These are phyloP conservation scores for Solanum etuberosum DNA, from an alignment of 257 asterid genomes.

Conservation along the genomic window DNA sequence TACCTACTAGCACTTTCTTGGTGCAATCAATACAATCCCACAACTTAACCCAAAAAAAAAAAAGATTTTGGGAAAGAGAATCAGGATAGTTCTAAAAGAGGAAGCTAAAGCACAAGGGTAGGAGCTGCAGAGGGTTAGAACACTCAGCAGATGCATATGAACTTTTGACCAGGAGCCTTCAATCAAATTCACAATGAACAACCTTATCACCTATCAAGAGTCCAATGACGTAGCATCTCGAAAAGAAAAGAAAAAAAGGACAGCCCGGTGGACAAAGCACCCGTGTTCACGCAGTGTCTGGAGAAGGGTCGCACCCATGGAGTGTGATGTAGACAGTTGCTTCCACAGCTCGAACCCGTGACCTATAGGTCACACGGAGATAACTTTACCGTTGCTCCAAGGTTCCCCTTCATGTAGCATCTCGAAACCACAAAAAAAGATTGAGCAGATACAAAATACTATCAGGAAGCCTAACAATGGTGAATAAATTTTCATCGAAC, in stretches of 20 bases:
- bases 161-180: not conserved
- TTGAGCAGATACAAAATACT: not conserved
- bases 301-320: not conserved
- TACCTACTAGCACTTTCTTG: not conserved
- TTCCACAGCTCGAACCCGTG: not conserved
- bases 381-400: not conserved
- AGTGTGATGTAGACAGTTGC: not conserved
- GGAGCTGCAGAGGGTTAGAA: not conserved
- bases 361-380: not conserved
- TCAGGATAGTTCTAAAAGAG: not conserved
- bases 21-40: not conserved
- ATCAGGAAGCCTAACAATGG: not conserved
- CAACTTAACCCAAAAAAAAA: not conserved
- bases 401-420: not conserved
- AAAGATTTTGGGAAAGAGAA: not conserved
- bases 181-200: not conserved
- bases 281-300: not conserved
- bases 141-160: not conserved
- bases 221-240: not conserved
- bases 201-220: not conserved
- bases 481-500: not conserved
- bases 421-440: not conserved
- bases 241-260: not conserved
- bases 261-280: not conserved
- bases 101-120: not conserved